phyloP scores from a whole-genome alignment of 495 filamentous ascomycete species.

The Penicillium bialowiezense region DNA sequence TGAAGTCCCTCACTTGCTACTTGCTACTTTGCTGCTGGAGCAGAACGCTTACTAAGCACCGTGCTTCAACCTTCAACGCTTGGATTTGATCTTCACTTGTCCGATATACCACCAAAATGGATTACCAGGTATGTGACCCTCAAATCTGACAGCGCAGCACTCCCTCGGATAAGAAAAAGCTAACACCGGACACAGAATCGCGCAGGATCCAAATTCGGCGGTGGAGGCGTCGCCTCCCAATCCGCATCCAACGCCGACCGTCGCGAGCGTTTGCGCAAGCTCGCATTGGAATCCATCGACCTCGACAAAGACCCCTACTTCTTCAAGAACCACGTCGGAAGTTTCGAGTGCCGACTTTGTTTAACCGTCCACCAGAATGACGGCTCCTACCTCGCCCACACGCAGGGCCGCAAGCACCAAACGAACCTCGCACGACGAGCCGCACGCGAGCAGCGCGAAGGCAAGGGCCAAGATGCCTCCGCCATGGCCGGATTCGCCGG shows the following conservation, averaged over 20 bases:
- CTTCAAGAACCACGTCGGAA: constrained; percentile 99
- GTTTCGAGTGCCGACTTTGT: constrained; percentile 96
- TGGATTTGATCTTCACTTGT: constrained; percentile 17
- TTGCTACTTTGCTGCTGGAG: not conserved
- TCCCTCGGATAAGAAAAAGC: not conserved
- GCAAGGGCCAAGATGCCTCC: constrained; percentile 67
- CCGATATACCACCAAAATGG: constrained; percentile 41
- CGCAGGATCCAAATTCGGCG: constrained; percentile 96
- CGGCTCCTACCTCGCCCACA: constrained; percentile 98
- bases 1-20: not conserved
- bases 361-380: constrained; percentile 99
- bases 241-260: constrained; percentile 94
- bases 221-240: constrained; percentile 92
- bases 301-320: constrained; percentile 99
- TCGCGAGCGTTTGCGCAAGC: constrained; percentile 93
- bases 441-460: constrained; percentile 89
- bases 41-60: not conserved
- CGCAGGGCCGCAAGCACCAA: constrained; percentile 97
- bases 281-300: constrained; percentile 97
- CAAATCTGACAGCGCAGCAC: not conserved
- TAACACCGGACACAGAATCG: constrained; percentile 64
- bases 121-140: constrained; percentile 52
- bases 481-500: constrained; percentile 69
- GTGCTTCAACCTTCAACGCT: constrained; percentile 5
- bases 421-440: constrained; percentile 97